Percentiles rank a stretch among this genome's conserved stretches.
These are phyloP conservation scores for Backusella morwellensis DNA, from an alignment of 192 early-diverging fungal species.

Conservation along the genomic window DNA sequence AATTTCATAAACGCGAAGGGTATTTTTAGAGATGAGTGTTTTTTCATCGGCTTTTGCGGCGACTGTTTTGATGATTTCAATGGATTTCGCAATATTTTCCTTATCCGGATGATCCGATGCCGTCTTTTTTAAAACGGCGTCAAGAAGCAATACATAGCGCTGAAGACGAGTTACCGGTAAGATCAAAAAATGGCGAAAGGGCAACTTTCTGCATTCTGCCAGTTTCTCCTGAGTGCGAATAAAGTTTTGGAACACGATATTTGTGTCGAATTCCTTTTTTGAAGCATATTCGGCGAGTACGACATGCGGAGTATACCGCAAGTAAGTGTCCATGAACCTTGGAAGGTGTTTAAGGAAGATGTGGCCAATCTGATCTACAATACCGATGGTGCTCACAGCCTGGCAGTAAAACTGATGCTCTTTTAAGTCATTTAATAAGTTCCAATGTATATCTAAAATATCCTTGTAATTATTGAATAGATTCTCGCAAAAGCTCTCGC, in stretches of 20 bases:
- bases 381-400: constrained; percentile 56
- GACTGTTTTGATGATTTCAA: constrained; percentile 13
- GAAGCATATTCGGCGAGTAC: constrained; percentile 70
- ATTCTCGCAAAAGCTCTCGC: constrained; percentile 59
- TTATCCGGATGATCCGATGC: constrained; percentile 78
- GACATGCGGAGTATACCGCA: constrained; percentile 79
- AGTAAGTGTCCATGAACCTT: constrained; percentile 66
- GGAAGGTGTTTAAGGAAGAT: constrained; percentile 65
- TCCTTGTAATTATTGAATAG: constrained; percentile 74
- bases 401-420: constrained; percentile 55
- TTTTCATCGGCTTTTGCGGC: constrained; percentile 19
- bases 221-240: constrained; percentile 51
- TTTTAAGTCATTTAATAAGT: constrained; percentile 51
- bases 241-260: constrained; percentile 72
- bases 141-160: constrained; percentile 82
- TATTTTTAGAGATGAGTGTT: constrained; percentile 14
- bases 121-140: constrained; percentile 79
- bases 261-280: constrained; percentile 67
- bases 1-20: constrained; percentile 24
- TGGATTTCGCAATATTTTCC: constrained; percentile 43
- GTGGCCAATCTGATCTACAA: constrained; percentile 84
- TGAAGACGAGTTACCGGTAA: constrained; percentile 83
- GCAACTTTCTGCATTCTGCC: constrained; percentile 25
- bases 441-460: constrained; percentile 53
- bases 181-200: constrained; percentile 51